A percentile compares a stretch with the other conserved stretches of the same genome.
Conservation (phyloP, 2,329 filamentous ascomycete species). For the Akanthomyces dipterigenus region DNA sequence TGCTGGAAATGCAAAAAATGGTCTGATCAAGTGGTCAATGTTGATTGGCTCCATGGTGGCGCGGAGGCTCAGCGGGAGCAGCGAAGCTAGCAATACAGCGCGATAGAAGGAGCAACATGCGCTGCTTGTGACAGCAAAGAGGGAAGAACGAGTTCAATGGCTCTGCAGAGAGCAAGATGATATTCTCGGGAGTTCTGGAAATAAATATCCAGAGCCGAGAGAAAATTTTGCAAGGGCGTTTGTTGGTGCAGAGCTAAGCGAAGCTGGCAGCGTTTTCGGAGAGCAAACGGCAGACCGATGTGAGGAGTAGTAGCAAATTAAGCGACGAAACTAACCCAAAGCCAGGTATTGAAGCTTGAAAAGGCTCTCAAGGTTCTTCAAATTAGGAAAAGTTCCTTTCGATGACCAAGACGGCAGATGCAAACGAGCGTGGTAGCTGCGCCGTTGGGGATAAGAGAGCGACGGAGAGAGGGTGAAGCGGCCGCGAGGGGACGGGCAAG, state of each 20-base stretch:
- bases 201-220: not conserved
- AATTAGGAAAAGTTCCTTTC: not conserved
- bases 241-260: conserved; percentile 5
- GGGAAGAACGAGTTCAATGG: not conserved
- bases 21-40: not conserved
- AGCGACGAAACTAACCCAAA: not conserved
- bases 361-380: not conserved
- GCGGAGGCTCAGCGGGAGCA: not conserved
- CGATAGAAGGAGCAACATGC: not conserved
- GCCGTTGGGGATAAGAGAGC: not conserved
- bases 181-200: not conserved
- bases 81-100: not conserved
- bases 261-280: not conserved
- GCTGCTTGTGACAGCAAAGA: not conserved
- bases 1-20: not conserved
- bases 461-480: not conserved
- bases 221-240: not conserved
- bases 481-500: not conserved
- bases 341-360: not conserved
- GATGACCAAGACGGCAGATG: not conserved
- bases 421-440: not conserved
- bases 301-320: conserved; percentile 2
- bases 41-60: conserved; percentile 1
- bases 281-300: conserved; percentile 6
- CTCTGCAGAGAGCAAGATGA: not conserved